Percentiles rank a stretch among this genome's conserved stretches.
These are phyloP conservation scores for Biscogniauxia marginata DNA, from an alignment of 2,329 filamentous ascomycete species.

Conservation along the genomic window DNA sequence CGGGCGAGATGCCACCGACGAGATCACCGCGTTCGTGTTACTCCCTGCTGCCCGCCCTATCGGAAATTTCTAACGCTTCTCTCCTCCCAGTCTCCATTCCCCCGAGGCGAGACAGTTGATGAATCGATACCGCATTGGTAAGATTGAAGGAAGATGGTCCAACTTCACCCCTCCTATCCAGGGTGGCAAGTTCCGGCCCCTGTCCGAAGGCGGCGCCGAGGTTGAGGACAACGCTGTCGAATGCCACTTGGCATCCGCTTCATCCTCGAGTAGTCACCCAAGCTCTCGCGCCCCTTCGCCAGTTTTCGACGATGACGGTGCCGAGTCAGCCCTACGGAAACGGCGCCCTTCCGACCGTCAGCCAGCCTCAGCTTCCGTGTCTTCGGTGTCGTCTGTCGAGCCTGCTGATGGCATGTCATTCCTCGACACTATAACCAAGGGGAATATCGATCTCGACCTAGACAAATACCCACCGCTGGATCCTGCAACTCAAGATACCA, in stretches of 20 bases:
- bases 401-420: slow-evolving; percentile 59
- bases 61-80: neutral
- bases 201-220: slow-evolving; percentile 37
- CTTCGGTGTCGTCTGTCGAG: slow-evolving; percentile 56
- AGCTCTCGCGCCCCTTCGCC: slow-evolving; percentile 54
- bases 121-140: slow-evolving; percentile 79
- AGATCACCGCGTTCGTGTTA: slow-evolving; percentile 76
- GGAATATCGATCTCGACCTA: slow-evolving; percentile 73
- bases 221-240: slow-evolving; percentile 40
- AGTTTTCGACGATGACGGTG: slow-evolving; percentile 47
- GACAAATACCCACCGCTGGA: slow-evolving; percentile 81
- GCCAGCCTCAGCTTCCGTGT: slow-evolving; percentile 49
- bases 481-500: slow-evolving; percentile 66
- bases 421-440: slow-evolving; percentile 69
- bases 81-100: slow-evolving; percentile 70
- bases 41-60: slow-evolving; percentile 18
- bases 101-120: slow-evolving; percentile 72
- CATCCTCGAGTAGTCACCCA: slow-evolving; percentile 47
- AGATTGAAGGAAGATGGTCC: slow-evolving; percentile 75
- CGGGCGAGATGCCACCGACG: slow-evolving; percentile 89
- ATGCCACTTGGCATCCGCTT: slow-evolving; percentile 13
- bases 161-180: slow-evolving; percentile 93
- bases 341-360: slow-evolving; percentile 25
- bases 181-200: slow-evolving; percentile 70
- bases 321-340: slow-evolving; percentile 31